Percentiles rank a stretch among this genome's conserved stretches.
Conservation (phyloP, 75 land plant genomes). For the Sequoia sempervirens region DNA sequence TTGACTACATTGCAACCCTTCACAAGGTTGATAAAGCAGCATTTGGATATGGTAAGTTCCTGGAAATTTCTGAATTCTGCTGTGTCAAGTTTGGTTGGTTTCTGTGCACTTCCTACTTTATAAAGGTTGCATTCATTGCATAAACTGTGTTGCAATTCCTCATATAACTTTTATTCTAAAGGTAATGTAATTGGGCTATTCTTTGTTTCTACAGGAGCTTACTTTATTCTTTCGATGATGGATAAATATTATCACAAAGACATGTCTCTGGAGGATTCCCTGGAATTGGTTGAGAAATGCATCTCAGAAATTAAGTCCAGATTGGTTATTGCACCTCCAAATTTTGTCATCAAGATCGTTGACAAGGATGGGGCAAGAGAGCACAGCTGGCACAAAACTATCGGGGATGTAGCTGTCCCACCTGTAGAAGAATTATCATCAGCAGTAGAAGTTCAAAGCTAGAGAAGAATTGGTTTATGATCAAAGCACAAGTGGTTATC, state of each 20-base stretch:
- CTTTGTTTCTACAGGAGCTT: conserved; percentile 41
- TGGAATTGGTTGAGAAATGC: conserved; percentile 77
- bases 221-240: conserved; percentile 81
- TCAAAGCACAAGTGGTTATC: neutral
- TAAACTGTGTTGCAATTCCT: no score
- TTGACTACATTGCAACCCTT: conserved; percentile 89
- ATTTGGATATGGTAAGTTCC: conserved; percentile 69
- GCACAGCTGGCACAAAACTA: conserved; percentile 71
- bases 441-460: conserved; percentile 4
- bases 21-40: conserved; percentile 94
- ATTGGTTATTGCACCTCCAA: conserved; percentile 82
- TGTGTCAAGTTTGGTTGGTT: neutral
- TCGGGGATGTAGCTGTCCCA: conserved; percentile 39
- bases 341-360: conserved; percentile 91
- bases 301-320: conserved; percentile 76
- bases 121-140: neutral
- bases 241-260: conserved; percentile 69
- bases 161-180: neutral
- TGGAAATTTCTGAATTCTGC: neutral
- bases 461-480: conserved; percentile 3
- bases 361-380: conserved; percentile 95
- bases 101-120: neutral
- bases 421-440: conserved; percentile 5
- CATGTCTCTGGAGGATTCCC: conserved; percentile 79
- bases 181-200: neutral